Evolutionary conservation across 1,284 basidiomycete species (phyloP).

Genomic region (Limonomyces culmigenus): DNA sequence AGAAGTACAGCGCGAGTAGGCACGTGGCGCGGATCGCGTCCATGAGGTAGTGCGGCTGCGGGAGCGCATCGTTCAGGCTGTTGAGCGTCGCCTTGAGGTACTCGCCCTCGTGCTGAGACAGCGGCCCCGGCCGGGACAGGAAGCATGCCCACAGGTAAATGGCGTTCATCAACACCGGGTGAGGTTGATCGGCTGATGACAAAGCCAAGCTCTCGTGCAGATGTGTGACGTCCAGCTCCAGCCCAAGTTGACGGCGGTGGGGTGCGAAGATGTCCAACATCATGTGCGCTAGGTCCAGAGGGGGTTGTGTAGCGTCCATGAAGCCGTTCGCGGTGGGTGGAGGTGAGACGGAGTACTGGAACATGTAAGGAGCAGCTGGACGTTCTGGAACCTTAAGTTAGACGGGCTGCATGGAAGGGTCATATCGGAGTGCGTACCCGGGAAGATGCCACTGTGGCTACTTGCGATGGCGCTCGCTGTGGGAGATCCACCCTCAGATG

Average conservation of each 20-base stretch:
- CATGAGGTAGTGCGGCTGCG: constrained; percentile 31
- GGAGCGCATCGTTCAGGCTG: constrained; percentile 39
- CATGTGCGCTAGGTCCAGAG: too few relatives aligned
- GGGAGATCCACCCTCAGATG: constrained; percentile 42
- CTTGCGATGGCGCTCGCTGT: too few relatives aligned
- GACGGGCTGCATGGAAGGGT: too few relatives aligned
- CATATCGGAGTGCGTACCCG: too few relatives aligned
- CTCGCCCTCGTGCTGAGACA: constrained; percentile 49
- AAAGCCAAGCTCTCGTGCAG: constrained; percentile 39
- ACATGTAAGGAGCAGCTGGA: constrained; percentile 1
- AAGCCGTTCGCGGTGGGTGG: too few relatives aligned
- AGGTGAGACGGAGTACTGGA: constrained; percentile 21
- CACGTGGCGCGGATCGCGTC: constrained; percentile 62
- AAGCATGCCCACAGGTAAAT: constrained; percentile 71
- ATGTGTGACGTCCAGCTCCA: constrained; percentile 47
- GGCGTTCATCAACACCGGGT: constrained; percentile 58
- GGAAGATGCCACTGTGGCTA: too few relatives aligned
- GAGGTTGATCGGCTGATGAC: constrained; percentile 37
- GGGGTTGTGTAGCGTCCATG: too few relatives aligned
- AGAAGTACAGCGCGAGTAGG: constrained; percentile 53
- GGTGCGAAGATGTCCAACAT: constrained; percentile 55
- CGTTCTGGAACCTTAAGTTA: too few relatives aligned
- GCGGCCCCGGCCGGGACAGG: constrained; percentile 47
- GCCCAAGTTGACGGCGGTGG: constrained; percentile 57
- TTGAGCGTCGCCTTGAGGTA: constrained; percentile 46